These are phyloP conservation scores for Ampelocalamus luodianensis DNA, from an alignment of 176 grass and related monocot genomes.

Conservation along the genomic window DNA sequence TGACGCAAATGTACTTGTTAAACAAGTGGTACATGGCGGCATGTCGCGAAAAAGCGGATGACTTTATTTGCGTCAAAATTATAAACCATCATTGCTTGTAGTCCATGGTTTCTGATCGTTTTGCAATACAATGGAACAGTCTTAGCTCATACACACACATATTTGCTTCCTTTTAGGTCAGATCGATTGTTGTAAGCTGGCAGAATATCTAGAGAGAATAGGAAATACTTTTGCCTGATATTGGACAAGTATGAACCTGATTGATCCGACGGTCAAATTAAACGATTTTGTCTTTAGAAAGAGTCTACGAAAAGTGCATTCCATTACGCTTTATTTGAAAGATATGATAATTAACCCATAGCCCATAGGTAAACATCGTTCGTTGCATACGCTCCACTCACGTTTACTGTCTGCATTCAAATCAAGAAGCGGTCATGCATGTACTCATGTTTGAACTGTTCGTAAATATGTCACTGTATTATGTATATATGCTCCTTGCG, in stretches of 20 bases:
- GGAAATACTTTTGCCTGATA: neutral
- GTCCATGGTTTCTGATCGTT: neutral
- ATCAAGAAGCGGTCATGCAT: neutral
- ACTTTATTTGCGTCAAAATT: too few species aligned
- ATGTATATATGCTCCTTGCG: neutral
- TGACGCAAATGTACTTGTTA: too few species aligned
- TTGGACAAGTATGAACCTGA: neutral
- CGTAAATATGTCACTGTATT: neutral
- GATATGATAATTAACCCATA: neutral
- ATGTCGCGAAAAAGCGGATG: too few species aligned
- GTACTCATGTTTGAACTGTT: conserved; percentile 5
- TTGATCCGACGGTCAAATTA: neutral
- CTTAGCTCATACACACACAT: neutral
- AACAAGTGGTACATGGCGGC: too few species aligned
- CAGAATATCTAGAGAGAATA: neutral
- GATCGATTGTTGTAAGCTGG: neutral
- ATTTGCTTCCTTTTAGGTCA: neutral
- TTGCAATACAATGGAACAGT: neutral
- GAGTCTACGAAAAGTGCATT: neutral
- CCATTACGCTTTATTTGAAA: neutral
- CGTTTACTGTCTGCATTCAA: neutral
- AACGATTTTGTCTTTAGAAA: neutral
- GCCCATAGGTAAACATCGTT: neutral
- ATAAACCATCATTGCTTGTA: too few species aligned
- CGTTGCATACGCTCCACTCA: neutral